Conservation (phyloP, 1,284 basidiomycete genomes). For the Pyrrhoderma noxium region DNA sequence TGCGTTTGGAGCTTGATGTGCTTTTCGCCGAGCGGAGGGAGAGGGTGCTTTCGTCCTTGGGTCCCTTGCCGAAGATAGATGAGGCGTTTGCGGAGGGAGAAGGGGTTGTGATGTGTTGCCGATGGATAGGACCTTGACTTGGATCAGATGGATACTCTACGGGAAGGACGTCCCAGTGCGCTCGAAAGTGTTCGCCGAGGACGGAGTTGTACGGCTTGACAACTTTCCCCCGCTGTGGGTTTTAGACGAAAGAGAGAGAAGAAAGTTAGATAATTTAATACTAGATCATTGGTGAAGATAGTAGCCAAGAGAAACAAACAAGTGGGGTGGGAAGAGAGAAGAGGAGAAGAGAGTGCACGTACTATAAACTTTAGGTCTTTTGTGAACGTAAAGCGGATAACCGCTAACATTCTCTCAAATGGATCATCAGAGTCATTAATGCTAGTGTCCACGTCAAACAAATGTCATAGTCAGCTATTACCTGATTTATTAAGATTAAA, state of each 20-base stretch:
- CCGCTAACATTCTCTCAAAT: conserved; percentile 88
- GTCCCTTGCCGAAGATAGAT: conserved; percentile 26
- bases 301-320: too few relatives aligned
- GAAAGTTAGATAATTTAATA: neutral
- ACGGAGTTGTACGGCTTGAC: conserved; percentile 97
- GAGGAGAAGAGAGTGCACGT: conserved; percentile 26
- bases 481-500: neutral
- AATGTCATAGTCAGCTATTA: neutral
- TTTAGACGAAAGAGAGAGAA: neutral
- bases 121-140: conserved; percentile 38
- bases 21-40: conserved; percentile 37
- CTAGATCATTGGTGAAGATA: conserved; percentile 11
- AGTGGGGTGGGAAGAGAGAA: too few relatives aligned
- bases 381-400: conserved; percentile 82
- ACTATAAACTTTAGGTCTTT: conserved; percentile 95
- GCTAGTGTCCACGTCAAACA: conserved; percentile 34
- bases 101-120: conserved; percentile 35
- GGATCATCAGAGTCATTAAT: conserved; percentile 89
- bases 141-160: conserved; percentile 45
- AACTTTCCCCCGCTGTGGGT: conserved; percentile 69
- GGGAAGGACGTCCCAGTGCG: conserved; percentile 74
- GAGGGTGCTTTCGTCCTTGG: conserved; percentile 49
- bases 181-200: conserved; percentile 86
- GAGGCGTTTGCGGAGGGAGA: conserved; percentile 26
- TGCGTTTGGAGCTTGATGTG: conserved; percentile 4